Evolutionary conservation across 345 rosid species (phyloP), one percentile per base, ranked within the genome.

Genomic region (Linum usitatissimum): DNA sequence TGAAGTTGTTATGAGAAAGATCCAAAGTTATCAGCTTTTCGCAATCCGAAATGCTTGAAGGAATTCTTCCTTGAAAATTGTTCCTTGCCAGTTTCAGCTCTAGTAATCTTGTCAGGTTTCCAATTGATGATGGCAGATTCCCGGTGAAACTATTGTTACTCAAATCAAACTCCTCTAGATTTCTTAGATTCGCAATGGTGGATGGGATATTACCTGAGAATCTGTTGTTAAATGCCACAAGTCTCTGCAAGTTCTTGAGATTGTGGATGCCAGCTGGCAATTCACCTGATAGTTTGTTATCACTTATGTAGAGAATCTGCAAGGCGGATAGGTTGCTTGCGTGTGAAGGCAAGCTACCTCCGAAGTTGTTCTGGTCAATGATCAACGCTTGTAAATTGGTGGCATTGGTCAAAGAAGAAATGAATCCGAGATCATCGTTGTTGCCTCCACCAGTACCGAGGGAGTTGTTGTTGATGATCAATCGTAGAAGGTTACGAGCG

Each of bases 1-100:
- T 57, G 17, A 76, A 62, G 9, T 64, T 12, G 64, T 76, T 79
- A 13, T 59, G 39, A n/a, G 30, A 62, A 23, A 80, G 67, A 31
- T 68, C 18, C 0, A 73, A 9, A 3, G 3, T 6, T 30, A 9
- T 3, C 55, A 76, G 23, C 0, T 10, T 23, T 40, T 51, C 54
- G 21, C 66, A 59, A n/a, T 59, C 53, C 9, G 76, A 72, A 0
- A 75, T 49, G 42, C 61, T 68, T 0, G 53, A 23, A 60, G 79
- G 78, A 7, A 80, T 68, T 0, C 3, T 49, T 18, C 78, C 77
- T 13, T 63, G 53, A 0, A 75, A 21, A 4, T 53, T 30, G 45
- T 75, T 77, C 2, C 36, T 17, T 0, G 8, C 0, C 17, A 75
- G 68, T 4, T 51, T 6, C 8, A 74, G 60, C 12, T 3, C 0